A percentile compares a stretch with the other conserved stretches of the same genome.
phyloP scores from a whole-genome alignment of 768 basidiomycete genomes.

The Multifurca ochricompacta region DNA sequence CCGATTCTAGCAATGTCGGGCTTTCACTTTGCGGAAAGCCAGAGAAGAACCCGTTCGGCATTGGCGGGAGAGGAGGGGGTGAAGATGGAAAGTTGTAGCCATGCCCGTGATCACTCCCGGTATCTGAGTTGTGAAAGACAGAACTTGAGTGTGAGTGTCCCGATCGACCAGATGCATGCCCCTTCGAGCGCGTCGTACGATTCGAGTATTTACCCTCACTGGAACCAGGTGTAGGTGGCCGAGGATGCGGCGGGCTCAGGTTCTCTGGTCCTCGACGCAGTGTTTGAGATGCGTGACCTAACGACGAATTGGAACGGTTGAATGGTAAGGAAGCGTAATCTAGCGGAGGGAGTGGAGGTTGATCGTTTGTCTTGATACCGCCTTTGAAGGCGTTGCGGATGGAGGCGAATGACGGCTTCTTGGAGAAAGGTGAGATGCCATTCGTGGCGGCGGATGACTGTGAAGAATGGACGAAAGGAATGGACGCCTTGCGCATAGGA shows the following conservation, averaged over 20 bases:
- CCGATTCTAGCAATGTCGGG: slow-evolving; percentile 34
- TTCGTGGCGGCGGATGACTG: slow-evolving; percentile 53
- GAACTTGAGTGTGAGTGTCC: slow-evolving; percentile 75
- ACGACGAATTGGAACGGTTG: slow-evolving; percentile 72
- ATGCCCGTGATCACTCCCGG: slow-evolving; percentile 60
- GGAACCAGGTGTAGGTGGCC: slow-evolving; percentile 56
- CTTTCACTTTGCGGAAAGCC: slow-evolving; percentile 39
- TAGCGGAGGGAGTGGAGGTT: slow-evolving; percentile 69
- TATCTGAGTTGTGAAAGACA: slow-evolving; percentile 60
- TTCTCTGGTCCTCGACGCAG: slow-evolving; percentile 35
- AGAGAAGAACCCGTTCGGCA: slow-evolving; percentile 52
- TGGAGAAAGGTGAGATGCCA: slow-evolving; percentile 48
- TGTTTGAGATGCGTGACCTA: slow-evolving; percentile 40
- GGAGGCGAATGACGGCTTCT: slow-evolving; percentile 81
- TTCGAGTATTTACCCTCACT: slow-evolving; percentile 34
- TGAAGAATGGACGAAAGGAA: slow-evolving; percentile 62
- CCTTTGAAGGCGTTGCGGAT: slow-evolving; percentile 83
- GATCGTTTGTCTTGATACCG: slow-evolving; percentile 43
- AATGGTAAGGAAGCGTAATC: slow-evolving; percentile 69
- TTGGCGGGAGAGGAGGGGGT: slow-evolving; percentile 73
- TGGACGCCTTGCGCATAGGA: slow-evolving; percentile 32
- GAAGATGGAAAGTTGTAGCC: slow-evolving; percentile 36
- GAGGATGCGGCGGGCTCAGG: slow-evolving; percentile 44
- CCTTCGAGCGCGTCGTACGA: slow-evolving; percentile 39
- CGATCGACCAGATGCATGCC: slow-evolving; percentile 58